Base-by-base conservation (phyloP, 2,329 filamentous ascomycete genomes). In the Lizonia empirigonia region DNA sequence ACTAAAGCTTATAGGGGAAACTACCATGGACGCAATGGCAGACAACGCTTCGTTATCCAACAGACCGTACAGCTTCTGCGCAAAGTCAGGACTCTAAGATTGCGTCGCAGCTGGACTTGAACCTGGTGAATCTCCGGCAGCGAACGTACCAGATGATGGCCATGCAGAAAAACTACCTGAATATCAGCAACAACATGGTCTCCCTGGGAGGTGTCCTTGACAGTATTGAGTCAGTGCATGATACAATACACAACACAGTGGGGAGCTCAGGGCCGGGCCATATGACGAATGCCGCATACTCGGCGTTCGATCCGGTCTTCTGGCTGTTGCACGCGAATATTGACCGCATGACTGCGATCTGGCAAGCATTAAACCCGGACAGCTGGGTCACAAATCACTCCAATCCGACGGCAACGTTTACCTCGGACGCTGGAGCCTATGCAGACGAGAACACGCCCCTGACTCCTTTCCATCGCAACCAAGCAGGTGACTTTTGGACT, bases 251-350 rank as follows among this genome's bases (percentile, higher is more conserved):
- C 36, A 64, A 64, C 37, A 62, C 49, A 4, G 47, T 67, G 7
- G 67, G 67, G 2, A 50, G 48, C 26, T 58, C 53, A 35, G 69
- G 69, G 12, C 59, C 53, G 23, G 69, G 69, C 12, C 58, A 73
- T 47, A 70, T 74, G 70, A 59, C 58, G 89, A 83, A 83, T 81
- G 33, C 88, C 83, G 69, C 84, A 86, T 87, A 88, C 60, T 88
- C 89, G 1, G 83, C 87, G 0, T 95, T 90, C 67, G 90, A 95
- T 65, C 90, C 90, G 0, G 76, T 90, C 10, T 92, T 93, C 72
- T 89, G 87, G 74, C 74, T 93, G 7, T 89, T 93, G 63, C 90
- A 93, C 63, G 59, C 70, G 71, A 91, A 89, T 71, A 82, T 91
- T 7, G 90, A 95, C 65, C 83, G 90, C 2, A 72, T 89, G 22